These are phyloP conservation scores for Emergomyces orientalis DNA, from an alignment of 2,329 filamentous ascomycete genomes.

Conservation along the genomic window DNA sequence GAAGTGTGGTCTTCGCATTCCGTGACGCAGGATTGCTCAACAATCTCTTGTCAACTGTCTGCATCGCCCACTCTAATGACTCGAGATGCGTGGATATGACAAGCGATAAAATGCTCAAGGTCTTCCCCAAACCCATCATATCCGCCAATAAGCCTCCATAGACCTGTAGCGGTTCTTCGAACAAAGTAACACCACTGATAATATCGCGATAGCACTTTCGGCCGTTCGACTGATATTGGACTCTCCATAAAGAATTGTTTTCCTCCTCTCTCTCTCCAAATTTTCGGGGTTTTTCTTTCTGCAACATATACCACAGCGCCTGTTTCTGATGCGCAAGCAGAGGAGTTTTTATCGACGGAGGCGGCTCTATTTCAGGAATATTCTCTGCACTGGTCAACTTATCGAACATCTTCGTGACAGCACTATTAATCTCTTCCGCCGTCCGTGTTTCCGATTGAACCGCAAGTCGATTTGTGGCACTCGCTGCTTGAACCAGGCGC, in stretches of 20 bases:
- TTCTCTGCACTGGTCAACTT: constrained; percentile 66
- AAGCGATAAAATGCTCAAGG: constrained; percentile 73
- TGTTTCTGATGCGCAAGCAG: constrained; percentile 84
- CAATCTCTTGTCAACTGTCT: constrained; percentile 39
- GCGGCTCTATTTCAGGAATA: constrained; percentile 62
- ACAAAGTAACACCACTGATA: constrained; percentile 63
- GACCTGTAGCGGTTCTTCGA: constrained; percentile 54
- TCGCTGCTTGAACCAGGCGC: constrained; percentile 26
- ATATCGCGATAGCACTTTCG: constrained; percentile 66
- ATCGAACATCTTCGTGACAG: constrained; percentile 82
- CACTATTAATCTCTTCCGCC: constrained; percentile 74
- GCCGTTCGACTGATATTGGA: constrained; percentile 48
- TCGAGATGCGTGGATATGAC: constrained; percentile 56
- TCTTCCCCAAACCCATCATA: constrained; percentile 86
- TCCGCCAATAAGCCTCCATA: constrained; percentile 69
- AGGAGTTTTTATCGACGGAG: constrained; percentile 52
- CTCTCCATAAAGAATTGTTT: constrained; percentile 69
- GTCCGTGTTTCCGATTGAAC: constrained; percentile 48
- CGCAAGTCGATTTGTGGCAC: constrained; percentile 17
- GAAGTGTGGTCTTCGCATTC: constrained; percentile 70
- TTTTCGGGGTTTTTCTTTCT: constrained; percentile 60
- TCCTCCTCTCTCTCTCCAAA: constrained; percentile 50
- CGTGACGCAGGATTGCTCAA: constrained; percentile 18
- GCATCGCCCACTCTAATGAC: constrained; percentile 52
- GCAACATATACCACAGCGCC: constrained; percentile 75